Base-by-base conservation (phyloP, 2,329 filamentous ascomycete genomes). In the Pseudogymnoascus sp. region DNA sequence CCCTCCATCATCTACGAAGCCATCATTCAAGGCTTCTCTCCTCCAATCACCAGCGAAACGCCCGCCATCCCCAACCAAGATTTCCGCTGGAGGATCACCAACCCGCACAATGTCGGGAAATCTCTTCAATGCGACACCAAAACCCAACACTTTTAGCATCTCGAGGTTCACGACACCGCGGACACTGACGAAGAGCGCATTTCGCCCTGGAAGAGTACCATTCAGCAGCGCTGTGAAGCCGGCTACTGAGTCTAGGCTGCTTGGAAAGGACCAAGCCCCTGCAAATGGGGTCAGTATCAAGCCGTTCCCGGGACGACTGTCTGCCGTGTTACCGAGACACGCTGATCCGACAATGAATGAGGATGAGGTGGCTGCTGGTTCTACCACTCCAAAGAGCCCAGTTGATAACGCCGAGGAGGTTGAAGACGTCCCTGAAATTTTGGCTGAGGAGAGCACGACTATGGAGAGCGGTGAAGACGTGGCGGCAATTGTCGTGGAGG, bases 271-370 rank as follows among this genome's bases (percentile, higher is more conserved):
- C 38, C 11, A 53, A 59, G 46, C 17, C 42, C 46, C 44, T 59
- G 44, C 42, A 17, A 46, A 62, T 38, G 13, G 29, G 13, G 53
- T 11, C 13, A 37, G 61, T 31, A 68, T 64, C 17, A 23, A 70
- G 37, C 62, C 67, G n/a, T 77, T 78, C 63, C 72, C 75, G 6
- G 74, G 74, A 7, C 72, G 75, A 13, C 70, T 77, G 2, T 77
- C 76, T 13, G 74, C 75, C 2, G 75, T 77, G 21, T 67, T 77
- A 44, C 75, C 76, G 7, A 72, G 75, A 7, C 69, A 73, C 4
- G 67, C 67, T 38, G 73, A 75, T 53, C 69, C 70, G 10, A 56
- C 67, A 11, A 65, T 74, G 15, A 37, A 56, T 15, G 50, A 63
- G 11, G 13, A n/a, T 9, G 50, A 33, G 5, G 29, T 19, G 10